A percentile compares a stretch with the other conserved stretches of the same genome.
Conservation (phyloP, 2,329 filamentous ascomycete species). For the Fusarium setosum region DNA sequence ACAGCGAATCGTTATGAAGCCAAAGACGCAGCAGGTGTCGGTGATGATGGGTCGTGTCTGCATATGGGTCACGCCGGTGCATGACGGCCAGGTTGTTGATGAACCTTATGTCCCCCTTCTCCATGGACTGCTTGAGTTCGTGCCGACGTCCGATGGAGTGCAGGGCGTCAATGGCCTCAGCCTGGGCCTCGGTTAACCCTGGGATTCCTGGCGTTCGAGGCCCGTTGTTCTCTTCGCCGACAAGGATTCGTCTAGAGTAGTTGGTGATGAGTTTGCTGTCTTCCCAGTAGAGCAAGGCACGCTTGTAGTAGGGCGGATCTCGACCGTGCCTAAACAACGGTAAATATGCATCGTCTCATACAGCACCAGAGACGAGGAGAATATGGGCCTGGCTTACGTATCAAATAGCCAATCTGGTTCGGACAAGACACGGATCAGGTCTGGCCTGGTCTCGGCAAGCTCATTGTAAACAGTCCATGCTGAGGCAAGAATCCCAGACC, state of each 20-base stretch:
- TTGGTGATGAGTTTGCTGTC: background rate
- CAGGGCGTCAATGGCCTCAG: conserved; percentile 59
- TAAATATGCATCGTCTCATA: background rate
- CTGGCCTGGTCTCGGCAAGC: conserved; percentile 64
- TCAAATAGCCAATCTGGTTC: conserved; percentile 41
- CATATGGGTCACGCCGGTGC: conserved; percentile 59
- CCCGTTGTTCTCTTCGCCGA: background rate
- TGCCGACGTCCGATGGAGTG: conserved; percentile 57
- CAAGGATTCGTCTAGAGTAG: conserved; percentile 4
- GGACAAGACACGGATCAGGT: conserved; percentile 65
- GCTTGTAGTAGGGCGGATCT: background rate
- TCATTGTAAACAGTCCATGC: conserved; percentile 70
- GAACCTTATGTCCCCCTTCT: conserved; percentile 60
- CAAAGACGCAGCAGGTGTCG: conserved; percentile 49
- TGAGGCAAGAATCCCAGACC: conserved; percentile 65
- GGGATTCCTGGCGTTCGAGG: conserved; percentile 54
- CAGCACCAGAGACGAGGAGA: background rate
- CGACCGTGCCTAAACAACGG: background rate
- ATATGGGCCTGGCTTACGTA: background rate
- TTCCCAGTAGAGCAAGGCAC: conserved; percentile 2
- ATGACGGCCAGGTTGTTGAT: conserved; percentile 62
- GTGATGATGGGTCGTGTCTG: conserved; percentile 47
- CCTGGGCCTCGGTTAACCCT: conserved; percentile 59
- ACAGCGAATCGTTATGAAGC: conserved; percentile 56
- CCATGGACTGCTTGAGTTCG: conserved; percentile 52